phyloP scores from a whole-genome alignment of 148 eudicot genomes.

The Rhododendron vialii region DNA sequence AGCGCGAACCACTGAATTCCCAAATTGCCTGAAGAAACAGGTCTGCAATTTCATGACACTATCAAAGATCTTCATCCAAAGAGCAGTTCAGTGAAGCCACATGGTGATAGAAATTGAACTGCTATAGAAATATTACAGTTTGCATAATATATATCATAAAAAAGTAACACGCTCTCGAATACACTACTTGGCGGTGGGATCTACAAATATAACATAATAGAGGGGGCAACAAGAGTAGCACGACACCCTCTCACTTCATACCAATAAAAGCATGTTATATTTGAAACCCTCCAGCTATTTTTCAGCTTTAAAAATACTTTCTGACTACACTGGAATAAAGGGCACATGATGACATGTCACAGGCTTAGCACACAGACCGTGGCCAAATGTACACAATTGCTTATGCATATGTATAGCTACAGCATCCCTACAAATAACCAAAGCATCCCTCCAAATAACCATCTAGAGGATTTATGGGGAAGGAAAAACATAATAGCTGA shows the following conservation, averaged over 20 bases:
- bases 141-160: neutral
- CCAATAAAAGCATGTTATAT: neutral
- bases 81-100: neutral
- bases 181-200: neutral
- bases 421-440: neutral
- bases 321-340: neutral
- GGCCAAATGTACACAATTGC: neutral
- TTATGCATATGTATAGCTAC: neutral
- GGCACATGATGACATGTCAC: neutral
- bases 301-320: neutral
- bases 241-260: neutral
- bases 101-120: neutral
- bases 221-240: neutral
- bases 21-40: constrained; percentile 95
- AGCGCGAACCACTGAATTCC: constrained; percentile 81
- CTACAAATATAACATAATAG: neutral
- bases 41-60: constrained; percentile 41
- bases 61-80: constrained; percentile 7
- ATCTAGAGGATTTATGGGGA: neutral
- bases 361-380: neutral
- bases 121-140: neutral
- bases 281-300: neutral
- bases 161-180: neutral
- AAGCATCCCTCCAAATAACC: neutral
- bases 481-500: neutral